phyloP scores from a whole-genome alignment of 2,329 filamentous ascomycete species.

The Penicillium sp. region DNA sequence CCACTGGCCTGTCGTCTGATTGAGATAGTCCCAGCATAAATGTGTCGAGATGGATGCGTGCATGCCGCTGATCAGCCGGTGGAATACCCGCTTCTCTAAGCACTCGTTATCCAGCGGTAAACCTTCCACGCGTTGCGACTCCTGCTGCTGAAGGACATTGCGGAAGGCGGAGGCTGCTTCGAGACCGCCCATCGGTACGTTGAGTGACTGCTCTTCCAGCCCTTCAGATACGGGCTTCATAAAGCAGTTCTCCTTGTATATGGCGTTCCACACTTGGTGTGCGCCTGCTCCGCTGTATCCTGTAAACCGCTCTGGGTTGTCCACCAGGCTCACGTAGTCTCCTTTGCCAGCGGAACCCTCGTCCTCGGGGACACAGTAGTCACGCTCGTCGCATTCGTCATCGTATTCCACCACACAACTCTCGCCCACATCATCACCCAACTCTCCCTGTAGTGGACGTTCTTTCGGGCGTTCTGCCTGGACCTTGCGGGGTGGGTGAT shows the following conservation, averaged over 20 bases:
- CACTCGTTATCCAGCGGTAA: constrained; percentile 86
- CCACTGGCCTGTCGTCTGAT: constrained; percentile 93
- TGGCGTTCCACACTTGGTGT: constrained; percentile 90
- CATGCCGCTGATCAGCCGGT: constrained; percentile 93
- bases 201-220: constrained; percentile 26
- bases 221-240: constrained; percentile 44
- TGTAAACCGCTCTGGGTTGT: constrained; percentile 93
- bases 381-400: constrained; percentile 91
- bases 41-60: constrained; percentile 96
- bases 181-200: constrained; percentile 42
- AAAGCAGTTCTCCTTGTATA: constrained; percentile 98
- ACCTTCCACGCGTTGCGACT: constrained; percentile 47
- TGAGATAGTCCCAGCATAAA: constrained; percentile 92
- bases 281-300: constrained; percentile 83
- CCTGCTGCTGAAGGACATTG: constrained; percentile 53
- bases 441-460: constrained; percentile 71
- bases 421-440: constrained; percentile 85
- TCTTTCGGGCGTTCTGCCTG: constrained; percentile 66
- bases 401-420: constrained; percentile 97
- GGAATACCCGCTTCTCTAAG: constrained; percentile 97
- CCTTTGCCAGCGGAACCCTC: constrained; percentile 82
- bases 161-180: constrained; percentile 60
- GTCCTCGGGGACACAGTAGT: constrained; percentile 95
- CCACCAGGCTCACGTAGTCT: constrained; percentile 90
- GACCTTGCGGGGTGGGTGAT: constrained; percentile 73